Conservation (phyloP, 805 yeast species). For the Starmerella geochares region DNA sequence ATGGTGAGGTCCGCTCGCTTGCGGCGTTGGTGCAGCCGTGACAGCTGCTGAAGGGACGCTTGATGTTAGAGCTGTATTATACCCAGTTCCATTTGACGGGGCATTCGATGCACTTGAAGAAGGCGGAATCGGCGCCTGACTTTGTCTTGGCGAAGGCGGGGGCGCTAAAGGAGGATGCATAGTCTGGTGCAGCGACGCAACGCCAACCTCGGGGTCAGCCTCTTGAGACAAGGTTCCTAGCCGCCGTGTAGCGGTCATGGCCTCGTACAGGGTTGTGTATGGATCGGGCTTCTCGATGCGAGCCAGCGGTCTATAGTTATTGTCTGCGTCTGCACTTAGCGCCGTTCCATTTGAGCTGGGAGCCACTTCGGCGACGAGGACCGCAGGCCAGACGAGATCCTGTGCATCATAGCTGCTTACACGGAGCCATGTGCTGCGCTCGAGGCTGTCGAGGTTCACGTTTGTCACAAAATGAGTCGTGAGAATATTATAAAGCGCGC, state of each 20-base stretch:
- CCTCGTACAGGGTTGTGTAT: constrained; percentile 14
- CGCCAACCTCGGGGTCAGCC: constrained; percentile 3
- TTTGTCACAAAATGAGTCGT: constrained; percentile 10
- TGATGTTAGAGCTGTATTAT: not conserved
- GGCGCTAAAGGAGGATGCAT: constrained; percentile 20
- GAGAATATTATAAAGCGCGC: constrained; percentile 16
- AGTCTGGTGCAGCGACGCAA: constrained; percentile 5
- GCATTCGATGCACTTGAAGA: not conserved
- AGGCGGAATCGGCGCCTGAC: not conserved
- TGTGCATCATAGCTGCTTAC: constrained; percentile 18
- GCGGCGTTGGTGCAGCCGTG: constrained; percentile 7
- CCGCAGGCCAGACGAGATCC: constrained; percentile 25
- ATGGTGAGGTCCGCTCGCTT: not conserved
- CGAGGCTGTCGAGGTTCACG: constrained; percentile 10
- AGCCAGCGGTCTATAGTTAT: constrained; percentile 11
- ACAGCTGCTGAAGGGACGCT: constrained; percentile 12
- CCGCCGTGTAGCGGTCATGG: constrained; percentile 16
- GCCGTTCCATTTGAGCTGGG: constrained; percentile 6
- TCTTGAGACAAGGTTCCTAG: not conserved
- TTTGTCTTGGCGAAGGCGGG: constrained; percentile 20
- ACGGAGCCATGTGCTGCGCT: constrained; percentile 23
- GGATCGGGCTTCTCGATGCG: constrained; percentile 17
- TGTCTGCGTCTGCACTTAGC: not conserved
- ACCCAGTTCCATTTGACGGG: not conserved
- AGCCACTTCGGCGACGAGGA: constrained; percentile 14